Evolutionary conservation across 1,284 basidiomycete genomes (phyloP), one percentile per base, ranked within the genome.

Genomic region (Cutaneotrichosporon spelunceum): DNA sequence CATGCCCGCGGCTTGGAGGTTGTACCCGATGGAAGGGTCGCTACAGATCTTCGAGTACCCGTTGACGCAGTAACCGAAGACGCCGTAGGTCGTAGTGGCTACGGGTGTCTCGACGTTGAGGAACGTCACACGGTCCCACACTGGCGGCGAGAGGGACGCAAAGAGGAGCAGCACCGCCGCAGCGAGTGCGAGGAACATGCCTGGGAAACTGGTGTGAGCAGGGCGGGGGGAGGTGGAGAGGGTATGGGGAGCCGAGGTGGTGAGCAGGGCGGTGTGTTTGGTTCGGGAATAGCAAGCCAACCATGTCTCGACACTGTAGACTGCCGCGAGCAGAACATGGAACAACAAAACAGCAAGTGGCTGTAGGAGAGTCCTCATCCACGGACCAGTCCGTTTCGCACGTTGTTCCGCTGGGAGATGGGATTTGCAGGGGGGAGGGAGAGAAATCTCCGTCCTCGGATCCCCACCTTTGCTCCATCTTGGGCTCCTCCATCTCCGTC

Each of bases 71-170:
- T 82, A 85, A 2, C 90, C 90, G 72, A 90, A 90, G 27, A 88
- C 84, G 70, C 90, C 90, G 68, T 86, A 91, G 68, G 82, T 83
- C 19, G 83, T 78, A 34, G 70, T 69, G 2, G 62, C 53, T 4
- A 70, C 73, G 7, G 76, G 78, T 7, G 74, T 71, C 4, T 78
- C 80, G 24, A 85, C 84, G 59, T 84, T 78, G 36, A 91, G 83
- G 81, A 90, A 91, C 24, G 83, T 86, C 57, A 91, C 81, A 34
- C 73, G 74, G 33, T 87, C 75, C 90, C 88, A 91, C 69, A 85
- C 88, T 36, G 89, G 89, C 56, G 84, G 78, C 23, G 87, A 87
- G 54, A 82, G 71, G 39, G 76, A 79, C 48, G 71, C 70, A 55
- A 72, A 70, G 24, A 72, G 27, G 24, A 71, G 57, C 4, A 73